phyloP scores from a whole-genome alignment of 306 rosid species.

The Trifolium dubium region DNA sequence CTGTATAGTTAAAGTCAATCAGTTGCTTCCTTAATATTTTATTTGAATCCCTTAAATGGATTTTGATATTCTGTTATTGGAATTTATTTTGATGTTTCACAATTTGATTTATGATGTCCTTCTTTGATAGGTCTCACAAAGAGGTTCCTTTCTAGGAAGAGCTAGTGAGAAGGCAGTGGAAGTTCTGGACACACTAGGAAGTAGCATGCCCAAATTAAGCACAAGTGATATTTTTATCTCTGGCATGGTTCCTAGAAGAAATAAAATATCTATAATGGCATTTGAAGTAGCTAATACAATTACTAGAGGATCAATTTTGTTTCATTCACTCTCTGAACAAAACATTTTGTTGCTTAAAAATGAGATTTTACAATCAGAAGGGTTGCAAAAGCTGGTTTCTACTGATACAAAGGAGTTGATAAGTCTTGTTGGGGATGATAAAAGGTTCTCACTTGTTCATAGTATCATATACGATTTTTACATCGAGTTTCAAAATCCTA shows the following conservation, averaged over 20 bases:
- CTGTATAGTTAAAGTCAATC: neutral
- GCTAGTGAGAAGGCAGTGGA: conserved; percentile 78
- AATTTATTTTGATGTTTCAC: neutral
- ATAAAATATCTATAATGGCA: conserved; percentile 73
- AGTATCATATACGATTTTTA: conserved; percentile 12
- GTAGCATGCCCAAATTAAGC: conserved; percentile 64
- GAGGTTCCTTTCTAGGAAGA: conserved; percentile 58
- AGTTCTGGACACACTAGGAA: conserved; percentile 74
- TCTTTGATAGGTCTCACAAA: conserved; percentile 49
- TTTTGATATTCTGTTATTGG: conserved; percentile 2
- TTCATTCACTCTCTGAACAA: conserved; percentile 78
- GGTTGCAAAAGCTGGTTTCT: conserved; percentile 69
- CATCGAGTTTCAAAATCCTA: neutral
- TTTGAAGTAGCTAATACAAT: conserved; percentile 96
- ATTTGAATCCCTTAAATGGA: neutral
- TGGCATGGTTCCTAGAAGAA: conserved; percentile 55
- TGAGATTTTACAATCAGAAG: conserved; percentile 70
- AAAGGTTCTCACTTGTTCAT: conserved; percentile 63
- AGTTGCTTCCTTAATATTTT: neutral
- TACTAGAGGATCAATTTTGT: conserved; percentile 66
- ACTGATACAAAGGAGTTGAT: conserved; percentile 67
- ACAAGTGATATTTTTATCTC: conserved; percentile 50
- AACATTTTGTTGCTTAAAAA: conserved; percentile 68
- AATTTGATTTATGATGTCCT: conserved; percentile 27
- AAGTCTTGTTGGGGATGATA: conserved; percentile 73